Evolutionary conservation across 2,329 filamentous ascomycete species (phyloP).

Genomic region (Neopestalotiopsis sp.): DNA sequence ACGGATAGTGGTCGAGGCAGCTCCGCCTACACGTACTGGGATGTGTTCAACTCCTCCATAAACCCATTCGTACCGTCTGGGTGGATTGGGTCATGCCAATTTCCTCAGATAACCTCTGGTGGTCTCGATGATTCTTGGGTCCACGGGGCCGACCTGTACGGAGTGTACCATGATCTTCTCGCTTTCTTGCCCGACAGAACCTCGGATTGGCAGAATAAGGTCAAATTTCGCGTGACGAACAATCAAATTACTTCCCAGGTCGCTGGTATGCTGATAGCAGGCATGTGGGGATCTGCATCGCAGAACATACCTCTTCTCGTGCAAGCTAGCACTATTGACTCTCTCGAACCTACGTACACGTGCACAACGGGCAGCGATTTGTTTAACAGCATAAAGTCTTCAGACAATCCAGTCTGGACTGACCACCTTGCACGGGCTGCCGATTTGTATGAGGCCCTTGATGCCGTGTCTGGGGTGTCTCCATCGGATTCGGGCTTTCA

Average conservation of each 20-base stretch:
- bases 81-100: slow-evolving; percentile 77
- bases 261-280: slow-evolving; percentile 73
- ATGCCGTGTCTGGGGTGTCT: slow-evolving; percentile 70
- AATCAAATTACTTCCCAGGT: slow-evolving; percentile 85
- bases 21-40: slow-evolving; percentile 68
- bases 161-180: slow-evolving; percentile 75
- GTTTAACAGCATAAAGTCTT: slow-evolving; percentile 50
- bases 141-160: slow-evolving; percentile 77
- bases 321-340: slow-evolving; percentile 66
- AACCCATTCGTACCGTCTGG: slow-evolving; percentile 72
- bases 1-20: slow-evolving; percentile 40
- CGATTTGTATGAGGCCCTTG: slow-evolving; percentile 63
- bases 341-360: slow-evolving; percentile 74
- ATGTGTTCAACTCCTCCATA: slow-evolving; percentile 60
- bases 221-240: slow-evolving; percentile 76
- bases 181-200: slow-evolving; percentile 64
- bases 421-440: slow-evolving; percentile 64
- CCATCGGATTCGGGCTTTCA: slow-evolving; percentile 67
- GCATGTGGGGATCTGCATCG: slow-evolving; percentile 62
- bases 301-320: slow-evolving; percentile 52
- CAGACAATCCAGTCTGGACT: slow-evolving; percentile 59
- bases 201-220: slow-evolving; percentile 45
- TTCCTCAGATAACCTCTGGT: slow-evolving; percentile 76
- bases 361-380: slow-evolving; percentile 58
- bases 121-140: slow-evolving; percentile 77